These are phyloP conservation scores for Russula griseocarnosa DNA, from an alignment of 768 basidiomycete species.

Conservation along the genomic window DNA sequence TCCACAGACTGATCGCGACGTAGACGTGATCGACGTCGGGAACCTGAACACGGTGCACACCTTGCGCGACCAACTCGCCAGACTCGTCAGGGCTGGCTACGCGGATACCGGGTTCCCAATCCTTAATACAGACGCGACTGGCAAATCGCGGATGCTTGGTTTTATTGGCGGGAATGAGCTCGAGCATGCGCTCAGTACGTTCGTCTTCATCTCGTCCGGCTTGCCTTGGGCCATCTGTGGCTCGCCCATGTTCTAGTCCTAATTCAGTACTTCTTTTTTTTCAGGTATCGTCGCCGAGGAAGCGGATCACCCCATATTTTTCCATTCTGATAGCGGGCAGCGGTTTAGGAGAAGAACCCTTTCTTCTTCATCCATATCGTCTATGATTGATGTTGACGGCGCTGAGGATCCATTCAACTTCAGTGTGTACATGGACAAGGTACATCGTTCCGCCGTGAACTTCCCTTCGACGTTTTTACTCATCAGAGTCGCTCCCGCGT, in stretches of 20 bases:
- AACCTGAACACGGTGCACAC: conserved; percentile 70
- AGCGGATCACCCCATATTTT: conserved; percentile 60
- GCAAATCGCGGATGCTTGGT: conserved; percentile 68
- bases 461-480: neutral
- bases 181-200: conserved; percentile 82
- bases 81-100: conserved; percentile 53
- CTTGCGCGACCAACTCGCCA: conserved; percentile 65
- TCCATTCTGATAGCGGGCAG: conserved; percentile 46
- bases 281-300: conserved; percentile 73
- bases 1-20: conserved; percentile 59
- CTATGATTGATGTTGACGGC: conserved; percentile 38
- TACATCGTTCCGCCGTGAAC: conserved; percentile 31
- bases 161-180: conserved; percentile 92
- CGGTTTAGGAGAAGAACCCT: conserved; percentile 34
- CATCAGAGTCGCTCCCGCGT: neutral
- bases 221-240: neutral
- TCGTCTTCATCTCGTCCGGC: neutral
- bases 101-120: conserved; percentile 88
- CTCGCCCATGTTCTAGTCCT: neutral
- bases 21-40: conserved; percentile 70
- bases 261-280: conserved; percentile 5
- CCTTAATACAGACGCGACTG: conserved; percentile 47
- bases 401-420: conserved; percentile 67
- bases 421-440: conserved; percentile 87
- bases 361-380: conserved; percentile 57